Percentiles rank a stretch among this genome's conserved stretches.
Evolutionary conservation across 2,329 filamentous ascomycete species (phyloP).

Genomic region (Fusarium bulbicola): DNA sequence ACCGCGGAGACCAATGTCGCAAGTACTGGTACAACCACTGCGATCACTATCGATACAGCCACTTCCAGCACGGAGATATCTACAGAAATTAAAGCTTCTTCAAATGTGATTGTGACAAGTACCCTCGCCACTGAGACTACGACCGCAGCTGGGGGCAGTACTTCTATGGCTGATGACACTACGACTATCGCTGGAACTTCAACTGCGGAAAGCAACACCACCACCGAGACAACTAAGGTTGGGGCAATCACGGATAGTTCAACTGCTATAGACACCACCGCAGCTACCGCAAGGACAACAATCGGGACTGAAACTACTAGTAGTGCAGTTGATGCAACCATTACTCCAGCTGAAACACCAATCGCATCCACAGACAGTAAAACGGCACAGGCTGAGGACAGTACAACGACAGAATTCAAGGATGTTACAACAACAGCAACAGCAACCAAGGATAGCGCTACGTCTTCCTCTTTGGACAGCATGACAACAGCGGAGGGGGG

Average conservation of each 20-base stretch:
- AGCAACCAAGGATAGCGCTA: accelerated
- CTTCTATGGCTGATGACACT: not conserved
- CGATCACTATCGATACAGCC: not conserved
- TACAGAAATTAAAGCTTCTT: too few relatives aligned
- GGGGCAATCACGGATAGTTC: accelerated
- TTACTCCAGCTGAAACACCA: accelerated
- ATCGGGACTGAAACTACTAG: not conserved
- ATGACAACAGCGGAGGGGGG: accelerated
- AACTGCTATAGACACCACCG: not conserved
- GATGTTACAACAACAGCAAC: not conserved
- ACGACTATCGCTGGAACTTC: accelerated
- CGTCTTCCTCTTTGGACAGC: too few relatives aligned
- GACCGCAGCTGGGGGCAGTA: not conserved
- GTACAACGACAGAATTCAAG: accelerated
- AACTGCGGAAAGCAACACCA: accelerated
- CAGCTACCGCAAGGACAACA: not conserved
- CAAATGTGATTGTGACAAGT: not conserved
- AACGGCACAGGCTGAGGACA: not conserved
- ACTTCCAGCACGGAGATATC: accelerated
- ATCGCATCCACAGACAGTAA: too few relatives aligned
- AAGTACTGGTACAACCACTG: not conserved
- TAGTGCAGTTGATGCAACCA: accelerated
- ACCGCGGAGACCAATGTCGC: accelerated
- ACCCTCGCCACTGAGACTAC: accelerated
- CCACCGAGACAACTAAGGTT: accelerated